Percentiles rank a stretch among this genome's conserved stretches.
Conservation (phyloP, 805 yeast species). For the Nakazawaea wyomingensis region DNA sequence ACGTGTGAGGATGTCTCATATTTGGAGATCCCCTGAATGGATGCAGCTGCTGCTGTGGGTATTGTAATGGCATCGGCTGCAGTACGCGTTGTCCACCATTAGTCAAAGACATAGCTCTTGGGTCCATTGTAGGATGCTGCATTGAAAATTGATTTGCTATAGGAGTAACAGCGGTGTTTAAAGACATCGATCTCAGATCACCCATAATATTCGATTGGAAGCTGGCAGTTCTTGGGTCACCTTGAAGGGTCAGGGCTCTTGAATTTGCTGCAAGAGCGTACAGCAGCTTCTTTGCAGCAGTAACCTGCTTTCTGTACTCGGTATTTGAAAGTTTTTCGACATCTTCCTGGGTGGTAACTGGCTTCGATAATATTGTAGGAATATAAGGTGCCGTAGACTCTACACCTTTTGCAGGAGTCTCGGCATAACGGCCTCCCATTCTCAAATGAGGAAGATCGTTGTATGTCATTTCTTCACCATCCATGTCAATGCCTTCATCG, state of each 20-base stretch:
- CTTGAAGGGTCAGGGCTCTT: conserved; percentile 18
- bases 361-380: conserved; percentile 51
- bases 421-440: conserved; percentile 64
- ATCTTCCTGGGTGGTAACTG: conserved; percentile 19
- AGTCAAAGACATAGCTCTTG: conserved; percentile 29
- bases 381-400: conserved; percentile 69
- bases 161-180: conserved; percentile 18
- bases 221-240: conserved; percentile 24
- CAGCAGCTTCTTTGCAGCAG: conserved; percentile 59
- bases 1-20: conserved; percentile 9
- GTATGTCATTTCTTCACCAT: conserved; percentile 46
- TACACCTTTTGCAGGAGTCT: conserved; percentile 24
- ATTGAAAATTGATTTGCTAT: conserved; percentile 6
- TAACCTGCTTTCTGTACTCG: conserved; percentile 66
- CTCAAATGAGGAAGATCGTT: conserved; percentile 59
- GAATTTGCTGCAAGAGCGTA: conserved; percentile 14
- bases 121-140: conserved; percentile 13
- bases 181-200: conserved; percentile 44
- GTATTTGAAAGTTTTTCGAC: conserved; percentile 37
- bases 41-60: conserved; percentile 13
- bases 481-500: conserved; percentile 26
- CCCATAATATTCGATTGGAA: conserved; percentile 17
- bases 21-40: conserved; percentile 3
- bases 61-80: conserved; percentile 11
- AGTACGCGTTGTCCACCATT: conserved; percentile 13